Evolutionary conservation across 1,139 yeast species (phyloP).

Genomic region (Kluyveromyces marxianus): DNA sequence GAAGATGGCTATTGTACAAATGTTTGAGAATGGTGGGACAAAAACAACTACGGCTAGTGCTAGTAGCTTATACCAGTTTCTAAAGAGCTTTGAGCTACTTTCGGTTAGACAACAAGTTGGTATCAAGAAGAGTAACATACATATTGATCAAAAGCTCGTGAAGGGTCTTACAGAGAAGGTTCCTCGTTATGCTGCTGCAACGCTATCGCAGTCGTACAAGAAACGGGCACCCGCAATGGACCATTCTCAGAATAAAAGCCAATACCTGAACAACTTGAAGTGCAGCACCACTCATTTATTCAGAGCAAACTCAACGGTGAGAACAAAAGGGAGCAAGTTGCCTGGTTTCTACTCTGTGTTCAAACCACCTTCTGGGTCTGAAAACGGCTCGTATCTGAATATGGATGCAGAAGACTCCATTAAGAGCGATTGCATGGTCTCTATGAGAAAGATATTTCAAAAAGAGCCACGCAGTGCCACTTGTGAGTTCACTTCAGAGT

Average conservation of each 20-base stretch:
- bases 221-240: neutral
- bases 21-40: neutral
- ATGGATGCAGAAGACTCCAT: neutral
- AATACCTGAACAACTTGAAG: neutral
- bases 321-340: neutral
- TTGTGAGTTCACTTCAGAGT: neutral
- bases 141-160: conserved; percentile 1
- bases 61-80: conserved; percentile 1
- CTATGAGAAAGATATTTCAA: neutral
- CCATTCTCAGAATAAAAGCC: neutral
- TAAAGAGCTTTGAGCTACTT: neutral
- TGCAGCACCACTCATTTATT: neutral
- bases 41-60: neutral
- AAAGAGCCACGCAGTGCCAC: neutral
- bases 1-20: neutral
- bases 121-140: neutral
- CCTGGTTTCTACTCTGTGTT: conserved; percentile 3
- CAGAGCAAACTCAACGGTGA: neutral
- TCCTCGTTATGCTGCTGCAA: conserved; percentile 1
- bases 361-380: neutral
- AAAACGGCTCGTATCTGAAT: neutral
- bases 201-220: conserved; percentile 1
- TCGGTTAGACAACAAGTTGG: neutral
- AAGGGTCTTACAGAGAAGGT: neutral
- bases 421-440: neutral